Base-by-base conservation (phyloP, 2,329 filamentous ascomycete genomes). In the Microsporum ferrugineum region DNA sequence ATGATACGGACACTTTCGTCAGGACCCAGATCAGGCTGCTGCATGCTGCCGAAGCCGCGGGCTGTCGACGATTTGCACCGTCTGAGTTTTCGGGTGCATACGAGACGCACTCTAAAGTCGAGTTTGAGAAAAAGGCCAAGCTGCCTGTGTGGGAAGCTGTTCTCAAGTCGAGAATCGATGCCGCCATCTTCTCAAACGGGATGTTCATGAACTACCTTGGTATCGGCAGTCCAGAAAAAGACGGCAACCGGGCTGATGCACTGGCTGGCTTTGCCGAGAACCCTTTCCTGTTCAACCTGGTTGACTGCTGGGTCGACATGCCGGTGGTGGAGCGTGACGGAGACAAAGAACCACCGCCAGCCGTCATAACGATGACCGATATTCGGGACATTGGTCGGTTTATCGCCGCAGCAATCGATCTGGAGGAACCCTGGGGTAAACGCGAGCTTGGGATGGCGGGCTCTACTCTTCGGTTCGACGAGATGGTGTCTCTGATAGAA, bases 41-140 rank as follows among this genome's bases (percentile, higher is more conserved):
- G 2, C 70, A 69, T 5, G 79, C 78, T 2, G 71, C 75, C 0
- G 75, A 77, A 59, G 67, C 70, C 33, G 76, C 75, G 0, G 76
- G 77, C 0, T 73, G 79, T 1, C 68, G 70, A 45, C 72, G 79
- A 6, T 81, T 79, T 62, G 73, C 79, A 2, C 78, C 78, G 0
- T 75, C 73, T 49, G 74, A 74, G 60, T 80, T 77, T 31, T 71
- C 68, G 0, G 47, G 66, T 3, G 65, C 67, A 4, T 59, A 64
- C 3, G n/a, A 62, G 2, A 61, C 65, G 7, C 65, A 68, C 1
- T 33, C 57, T 1, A 62, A 61, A 23, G 63, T 73, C 10, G 67
- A 67, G 5, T 57, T 71, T 7, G 56, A 71, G 5, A 57, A 60
- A 0, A 14, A 10, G 27, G 63, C 66, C 14, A 67, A 69, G 55